A percentile compares a stretch with the other conserved stretches of the same genome.
Evolutionary conservation across 257 asterid species (phyloP).

Genomic region (Misopates orontium): DNA sequence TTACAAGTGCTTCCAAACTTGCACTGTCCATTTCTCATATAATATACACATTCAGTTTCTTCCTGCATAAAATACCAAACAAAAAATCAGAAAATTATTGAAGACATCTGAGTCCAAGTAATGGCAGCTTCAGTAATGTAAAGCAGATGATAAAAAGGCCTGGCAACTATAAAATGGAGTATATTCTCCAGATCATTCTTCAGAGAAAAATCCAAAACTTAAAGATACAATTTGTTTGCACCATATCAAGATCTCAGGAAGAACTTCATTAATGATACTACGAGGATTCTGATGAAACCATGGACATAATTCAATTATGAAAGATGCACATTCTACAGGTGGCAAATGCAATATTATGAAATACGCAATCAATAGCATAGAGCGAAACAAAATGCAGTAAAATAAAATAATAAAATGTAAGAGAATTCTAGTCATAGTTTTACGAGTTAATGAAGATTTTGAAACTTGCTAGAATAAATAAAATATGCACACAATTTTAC

Average conservation of each 20-base stretch:
- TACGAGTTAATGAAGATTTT: neutral
- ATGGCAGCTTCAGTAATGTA: conserved; percentile 9
- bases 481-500: neutral
- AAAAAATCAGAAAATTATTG: conserved; percentile 12
- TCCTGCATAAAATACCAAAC: conserved; percentile 44
- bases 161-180: conserved; percentile 12
- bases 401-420: conserved; percentile 4
- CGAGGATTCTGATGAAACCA: conserved; percentile 19
- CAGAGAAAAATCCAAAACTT: conserved; percentile 6
- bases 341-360: conserved; percentile 14
- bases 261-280: neutral
- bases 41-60: conserved; percentile 87
- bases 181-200: conserved; percentile 10
- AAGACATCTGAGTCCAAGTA: neutral
- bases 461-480: neutral
- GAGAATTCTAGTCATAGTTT: conserved; percentile 3
- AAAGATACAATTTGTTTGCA: conserved; percentile 10
- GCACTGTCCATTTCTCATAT: conserved; percentile 89
- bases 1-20: conserved; percentile 95
- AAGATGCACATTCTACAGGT: neutral
- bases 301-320: conserved; percentile 22
- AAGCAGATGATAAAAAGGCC: conserved; percentile 14
- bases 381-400: neutral
- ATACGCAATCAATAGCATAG: conserved; percentile 1
- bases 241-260: conserved; percentile 17